A percentile compares a stretch with the other conserved stretches of the same genome.
These are phyloP conservation scores for Candida tropicalis DNA, from an alignment of 1,139 yeast species.

Conservation along the genomic window DNA sequence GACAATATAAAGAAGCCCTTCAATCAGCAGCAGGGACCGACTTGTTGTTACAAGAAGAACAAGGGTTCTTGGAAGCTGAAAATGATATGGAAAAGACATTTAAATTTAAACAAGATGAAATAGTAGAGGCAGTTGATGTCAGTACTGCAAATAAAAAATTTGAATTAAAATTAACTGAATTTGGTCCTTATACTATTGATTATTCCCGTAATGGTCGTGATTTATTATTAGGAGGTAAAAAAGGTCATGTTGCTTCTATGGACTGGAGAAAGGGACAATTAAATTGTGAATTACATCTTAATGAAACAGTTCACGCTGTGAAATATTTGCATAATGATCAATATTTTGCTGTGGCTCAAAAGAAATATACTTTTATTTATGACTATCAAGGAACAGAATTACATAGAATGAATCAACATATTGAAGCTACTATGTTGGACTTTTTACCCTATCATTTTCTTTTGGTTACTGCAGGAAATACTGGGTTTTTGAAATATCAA, in stretches of 20 bases:
- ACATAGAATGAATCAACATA: conserved; percentile 87
- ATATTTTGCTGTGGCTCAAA: conserved; percentile 95
- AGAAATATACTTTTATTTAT: conserved; percentile 89
- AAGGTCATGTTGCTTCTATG: conserved; percentile 94
- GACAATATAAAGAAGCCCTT: conserved; percentile 76
- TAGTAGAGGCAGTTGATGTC: conserved; percentile 75
- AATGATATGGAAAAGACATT: conserved; percentile 84
- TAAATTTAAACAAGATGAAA: conserved; percentile 81
- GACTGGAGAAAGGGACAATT: conserved; percentile 92
- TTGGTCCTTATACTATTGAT: conserved; percentile 86
- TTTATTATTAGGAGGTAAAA: conserved; percentile 79
- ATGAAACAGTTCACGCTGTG: conserved; percentile 89
- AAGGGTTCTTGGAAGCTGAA: conserved; percentile 88
- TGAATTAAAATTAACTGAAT: conserved; percentile 69
- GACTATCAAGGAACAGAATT: conserved; percentile 90
- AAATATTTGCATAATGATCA: conserved; percentile 91
- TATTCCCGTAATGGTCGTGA: conserved; percentile 88
- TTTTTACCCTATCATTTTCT: conserved; percentile 92
- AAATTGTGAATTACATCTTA: conserved; percentile 78
- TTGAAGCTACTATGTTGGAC: conserved; percentile 81
- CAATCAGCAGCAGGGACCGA: conserved; percentile 86
- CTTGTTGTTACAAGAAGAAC: conserved; percentile 77
- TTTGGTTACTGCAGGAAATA: conserved; percentile 82
- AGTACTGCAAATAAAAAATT: conserved; percentile 76
- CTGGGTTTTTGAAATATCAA: conserved; percentile 88